Evolutionary conservation across 2,329 filamentous ascomycete genomes (phyloP).

Genomic region (Aspergillus clavatus): DNA sequence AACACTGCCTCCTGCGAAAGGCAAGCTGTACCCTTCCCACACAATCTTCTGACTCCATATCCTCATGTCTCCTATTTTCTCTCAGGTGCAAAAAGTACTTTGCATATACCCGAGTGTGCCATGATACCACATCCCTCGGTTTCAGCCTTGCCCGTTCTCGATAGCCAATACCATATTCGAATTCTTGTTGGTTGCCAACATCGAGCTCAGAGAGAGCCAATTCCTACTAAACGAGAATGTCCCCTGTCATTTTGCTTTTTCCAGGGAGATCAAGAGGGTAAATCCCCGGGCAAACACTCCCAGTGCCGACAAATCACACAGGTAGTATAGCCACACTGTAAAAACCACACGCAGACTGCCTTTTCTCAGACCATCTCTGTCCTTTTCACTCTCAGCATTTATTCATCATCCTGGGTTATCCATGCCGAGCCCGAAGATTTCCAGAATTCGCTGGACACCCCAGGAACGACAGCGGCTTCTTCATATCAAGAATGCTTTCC

Average conservation of each 20-base stretch:
- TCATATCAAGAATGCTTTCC: not conserved
- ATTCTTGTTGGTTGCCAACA: not conserved
- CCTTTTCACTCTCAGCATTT: too few species aligned
- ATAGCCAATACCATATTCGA: not conserved
- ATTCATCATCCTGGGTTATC: too few species aligned
- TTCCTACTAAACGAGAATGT: too few species aligned
- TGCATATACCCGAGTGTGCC: too few species aligned
- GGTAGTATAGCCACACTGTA: not conserved
- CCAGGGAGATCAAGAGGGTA: not conserved
- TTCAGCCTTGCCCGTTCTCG: not conserved
- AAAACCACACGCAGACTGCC: not conserved
- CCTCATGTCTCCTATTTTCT: too few species aligned
- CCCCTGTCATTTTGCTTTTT: not conserved
- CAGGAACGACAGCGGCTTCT: not conserved
- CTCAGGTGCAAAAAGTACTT: too few species aligned
- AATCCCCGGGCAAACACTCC: not conserved
- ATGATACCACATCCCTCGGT: not conserved
- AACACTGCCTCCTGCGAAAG: too few species aligned
- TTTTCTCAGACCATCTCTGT: not conserved
- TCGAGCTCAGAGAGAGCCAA: not conserved
- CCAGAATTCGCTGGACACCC: not conserved
- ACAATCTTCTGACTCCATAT: too few species aligned
- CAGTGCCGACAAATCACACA: not conserved
- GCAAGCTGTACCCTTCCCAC: too few species aligned
- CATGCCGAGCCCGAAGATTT: not conserved